phyloP scores from a whole-genome alignment of 805 yeast genomes.

The Phaffomyces thermotolerans region DNA sequence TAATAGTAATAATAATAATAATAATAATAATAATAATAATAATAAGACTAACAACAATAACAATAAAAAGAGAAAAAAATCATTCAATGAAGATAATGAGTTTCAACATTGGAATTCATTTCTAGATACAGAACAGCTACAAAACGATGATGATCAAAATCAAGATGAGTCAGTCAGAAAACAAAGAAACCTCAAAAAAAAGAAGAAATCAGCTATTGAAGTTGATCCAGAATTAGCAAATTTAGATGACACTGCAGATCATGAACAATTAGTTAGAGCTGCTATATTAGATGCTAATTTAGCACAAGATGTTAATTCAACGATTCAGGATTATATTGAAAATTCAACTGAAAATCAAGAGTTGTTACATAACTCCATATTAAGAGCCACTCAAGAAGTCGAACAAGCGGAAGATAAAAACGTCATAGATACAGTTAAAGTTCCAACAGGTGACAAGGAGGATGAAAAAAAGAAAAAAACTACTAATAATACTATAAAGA shows the following conservation, averaged over 20 bases:
- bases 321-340: conserved; percentile 24
- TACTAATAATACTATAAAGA: not conserved
- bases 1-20: conserved; percentile 19
- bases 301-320: conserved; percentile 37
- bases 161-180: conserved; percentile 1
- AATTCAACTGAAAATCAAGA: conserved; percentile 17
- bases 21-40: conserved; percentile 6
- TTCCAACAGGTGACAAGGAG: not conserved
- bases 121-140: conserved; percentile 20
- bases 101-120: conserved; percentile 25
- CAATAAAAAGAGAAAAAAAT: conserved; percentile 17
- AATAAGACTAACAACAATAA: conserved; percentile 20
- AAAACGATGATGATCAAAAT: conserved; percentile 1
- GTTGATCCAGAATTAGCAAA: conserved; percentile 56
- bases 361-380: conserved; percentile 20
- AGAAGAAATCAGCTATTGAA: conserved; percentile 22
- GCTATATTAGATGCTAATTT: conserved; percentile 64
- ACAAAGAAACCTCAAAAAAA: conserved; percentile 1
- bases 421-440: not conserved
- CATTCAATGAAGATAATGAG: conserved; percentile 18
- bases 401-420: conserved; percentile 3
- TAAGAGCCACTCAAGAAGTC: conserved; percentile 21
- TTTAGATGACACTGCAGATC: conserved; percentile 41
- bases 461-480: not conserved
- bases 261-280: conserved; percentile 60